A percentile compares a stretch with the other conserved stretches of the same genome.
Conservation (phyloP, 148 eudicot genomes). For the Rhododendron vialii region DNA sequence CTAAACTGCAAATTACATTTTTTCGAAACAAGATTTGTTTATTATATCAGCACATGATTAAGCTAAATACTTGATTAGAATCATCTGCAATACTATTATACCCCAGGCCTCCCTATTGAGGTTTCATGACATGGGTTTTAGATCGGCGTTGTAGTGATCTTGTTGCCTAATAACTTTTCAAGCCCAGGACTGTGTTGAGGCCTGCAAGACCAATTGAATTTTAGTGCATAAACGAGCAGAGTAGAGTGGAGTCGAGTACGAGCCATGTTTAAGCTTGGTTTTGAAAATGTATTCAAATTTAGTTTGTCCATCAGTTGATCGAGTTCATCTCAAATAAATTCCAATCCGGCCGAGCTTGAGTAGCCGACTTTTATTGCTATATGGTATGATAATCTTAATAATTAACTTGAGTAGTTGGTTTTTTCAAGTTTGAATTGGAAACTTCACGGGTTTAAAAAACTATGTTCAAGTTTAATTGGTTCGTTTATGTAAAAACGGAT, state of each 20-base stretch:
- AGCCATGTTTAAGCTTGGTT: not conserved
- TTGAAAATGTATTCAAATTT: not conserved
- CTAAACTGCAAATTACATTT: not conserved
- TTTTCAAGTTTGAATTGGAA: not conserved
- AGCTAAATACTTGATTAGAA: not conserved
- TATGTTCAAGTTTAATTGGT: not conserved
- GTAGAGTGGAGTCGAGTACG: not conserved
- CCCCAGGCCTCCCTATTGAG: not conserved
- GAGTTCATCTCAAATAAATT: too few species aligned
- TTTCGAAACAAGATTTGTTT: not conserved
- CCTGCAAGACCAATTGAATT: not conserved
- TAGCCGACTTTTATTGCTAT: too few species aligned
- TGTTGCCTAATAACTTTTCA: not conserved
- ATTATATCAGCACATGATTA: not conserved
- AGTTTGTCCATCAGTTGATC: not conserved
- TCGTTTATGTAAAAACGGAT: too few species aligned
- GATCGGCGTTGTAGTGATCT: not conserved
- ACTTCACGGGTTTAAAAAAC: not conserved
- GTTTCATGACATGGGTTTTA: not conserved
- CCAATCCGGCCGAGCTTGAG: too few species aligned
- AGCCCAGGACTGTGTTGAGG: not conserved
- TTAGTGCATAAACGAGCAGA: not conserved
- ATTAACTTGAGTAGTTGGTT: too few species aligned
- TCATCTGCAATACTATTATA: not conserved
- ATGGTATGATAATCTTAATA: too few species aligned